Conservation (phyloP, 345 rosid species). For the Boechera stricta region DNA sequence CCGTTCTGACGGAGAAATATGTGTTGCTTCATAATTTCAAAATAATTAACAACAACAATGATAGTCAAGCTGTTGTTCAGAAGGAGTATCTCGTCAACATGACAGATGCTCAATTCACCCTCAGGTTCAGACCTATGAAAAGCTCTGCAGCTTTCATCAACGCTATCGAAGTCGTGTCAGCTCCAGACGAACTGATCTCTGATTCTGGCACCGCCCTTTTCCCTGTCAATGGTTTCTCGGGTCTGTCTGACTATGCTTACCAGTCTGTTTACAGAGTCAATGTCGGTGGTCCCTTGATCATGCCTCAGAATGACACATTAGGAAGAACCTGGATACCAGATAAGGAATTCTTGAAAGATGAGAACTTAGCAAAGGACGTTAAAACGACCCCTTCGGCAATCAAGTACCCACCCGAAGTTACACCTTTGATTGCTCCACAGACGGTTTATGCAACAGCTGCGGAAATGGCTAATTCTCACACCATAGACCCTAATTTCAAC, state of each 20-base stretch:
- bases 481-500: constrained; percentile 58
- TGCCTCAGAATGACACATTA: constrained; percentile 62
- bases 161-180: constrained; percentile 78
- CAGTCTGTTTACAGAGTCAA: constrained; percentile 70
- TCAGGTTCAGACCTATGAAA: constrained; percentile 60
- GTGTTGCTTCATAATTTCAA: constrained; percentile 71
- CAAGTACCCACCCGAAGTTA: constrained; percentile 54
- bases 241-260: constrained; percentile 55
- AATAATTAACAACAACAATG: constrained; percentile 41
- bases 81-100: constrained; percentile 72
- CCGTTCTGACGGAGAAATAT: constrained; percentile 60
- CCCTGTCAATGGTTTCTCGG: constrained; percentile 54
- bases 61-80: constrained; percentile 45
- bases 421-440: constrained; percentile 72
- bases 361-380: constrained; percentile 46
- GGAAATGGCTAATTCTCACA: constrained; percentile 60
- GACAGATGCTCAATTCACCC: constrained; percentile 53
- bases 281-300: constrained; percentile 73
- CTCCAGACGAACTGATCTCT: constrained; percentile 63
- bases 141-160: constrained; percentile 70
- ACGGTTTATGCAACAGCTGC: constrained; percentile 68
- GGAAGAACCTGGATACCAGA: constrained; percentile 69
- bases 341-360: constrained; percentile 54
- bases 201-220: constrained; percentile 60
- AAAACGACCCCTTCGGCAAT: constrained; percentile 52